These are phyloP conservation scores for Cutaneotrichosporon sp. DNA, from an alignment of 1,284 basidiomycete species.

Conservation along the genomic window DNA sequence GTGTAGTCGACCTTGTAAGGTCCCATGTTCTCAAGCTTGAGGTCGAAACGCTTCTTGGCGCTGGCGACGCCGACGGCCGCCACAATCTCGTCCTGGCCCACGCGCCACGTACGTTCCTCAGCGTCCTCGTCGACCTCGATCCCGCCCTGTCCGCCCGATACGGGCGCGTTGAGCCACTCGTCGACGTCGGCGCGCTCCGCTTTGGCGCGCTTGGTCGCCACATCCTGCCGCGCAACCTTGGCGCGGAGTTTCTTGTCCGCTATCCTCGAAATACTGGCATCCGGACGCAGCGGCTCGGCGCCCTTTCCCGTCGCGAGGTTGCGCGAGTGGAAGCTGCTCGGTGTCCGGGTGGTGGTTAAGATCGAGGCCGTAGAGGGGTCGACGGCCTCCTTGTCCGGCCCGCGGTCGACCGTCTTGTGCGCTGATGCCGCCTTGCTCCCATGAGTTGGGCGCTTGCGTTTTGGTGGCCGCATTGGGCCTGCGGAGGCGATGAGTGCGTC, in stretches of 20 bases:
- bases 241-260: conserved; percentile 72
- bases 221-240: conserved; percentile 63
- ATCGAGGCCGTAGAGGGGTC: conserved; percentile 66
- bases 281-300: conserved; percentile 30
- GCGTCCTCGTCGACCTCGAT: conserved; percentile 50
- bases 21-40: conserved; percentile 70
- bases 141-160: conserved; percentile 42
- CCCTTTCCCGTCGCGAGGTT: conserved; percentile 38
- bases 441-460: conserved; percentile 24
- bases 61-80: conserved; percentile 69
- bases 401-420: conserved; percentile 47
- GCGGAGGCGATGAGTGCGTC: conserved; percentile 70
- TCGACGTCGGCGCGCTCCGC: conserved; percentile 49
- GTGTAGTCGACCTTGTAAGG: conserved; percentile 78
- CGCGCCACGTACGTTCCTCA: conserved; percentile 80
- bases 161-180: conserved; percentile 47
- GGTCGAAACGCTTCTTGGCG: conserved; percentile 71
- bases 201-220: conserved; percentile 44
- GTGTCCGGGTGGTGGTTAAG: conserved; percentile 42
- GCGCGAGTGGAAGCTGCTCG: conserved; percentile 41
- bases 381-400: conserved; percentile 42
- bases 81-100: conserved; percentile 76
- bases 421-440: conserved; percentile 20
- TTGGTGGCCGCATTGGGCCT: conserved; percentile 59
- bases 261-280: conserved; percentile 53